A percentile compares a stretch with the other conserved stretches of the same genome.
These are phyloP conservation scores for Mangifera indica DNA, from an alignment of 345 rosid species.

Conservation along the genomic window DNA sequence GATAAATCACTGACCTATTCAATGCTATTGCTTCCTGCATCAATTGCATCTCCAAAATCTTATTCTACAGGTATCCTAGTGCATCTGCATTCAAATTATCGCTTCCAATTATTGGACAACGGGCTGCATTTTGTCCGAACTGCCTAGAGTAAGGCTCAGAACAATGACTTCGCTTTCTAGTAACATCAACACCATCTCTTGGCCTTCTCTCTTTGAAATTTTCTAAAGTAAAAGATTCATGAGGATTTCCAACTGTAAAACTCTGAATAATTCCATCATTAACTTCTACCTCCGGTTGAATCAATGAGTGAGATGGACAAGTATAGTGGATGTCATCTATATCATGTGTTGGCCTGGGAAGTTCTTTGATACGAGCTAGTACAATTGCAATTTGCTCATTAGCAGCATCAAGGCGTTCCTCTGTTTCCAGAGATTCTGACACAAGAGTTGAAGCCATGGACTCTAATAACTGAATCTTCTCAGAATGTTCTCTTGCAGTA, in stretches of 20 bases:
- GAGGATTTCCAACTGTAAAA: slow-evolving; percentile 35
- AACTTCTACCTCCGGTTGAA: slow-evolving; percentile 47
- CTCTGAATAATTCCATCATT: slow-evolving; percentile 42
- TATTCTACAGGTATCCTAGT: slow-evolving; percentile 30
- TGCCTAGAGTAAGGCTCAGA: slow-evolving; percentile 48
- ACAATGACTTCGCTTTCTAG: slow-evolving; percentile 40
- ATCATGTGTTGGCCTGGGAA: slow-evolving; percentile 34
- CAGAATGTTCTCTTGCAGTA: slow-evolving; percentile 28
- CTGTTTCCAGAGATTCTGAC: slow-evolving; percentile 48
- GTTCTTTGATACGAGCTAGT: slow-evolving; percentile 38
- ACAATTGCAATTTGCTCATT: slow-evolving; percentile 47
- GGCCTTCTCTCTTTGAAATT: slow-evolving; percentile 51
- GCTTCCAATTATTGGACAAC: slow-evolving; percentile 41
- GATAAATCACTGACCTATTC: neutral
- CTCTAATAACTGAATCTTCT: slow-evolving; percentile 45
- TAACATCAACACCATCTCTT: slow-evolving; percentile 38
- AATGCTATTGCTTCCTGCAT: neutral
- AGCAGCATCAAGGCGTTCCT: slow-evolving; percentile 55
- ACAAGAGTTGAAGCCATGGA: slow-evolving; percentile 50
- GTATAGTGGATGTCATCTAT: slow-evolving; percentile 29
- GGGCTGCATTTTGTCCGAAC: slow-evolving; percentile 45
- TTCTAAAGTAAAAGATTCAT: slow-evolving; percentile 32
- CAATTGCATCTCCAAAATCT: neutral
- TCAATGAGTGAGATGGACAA: slow-evolving; percentile 46
- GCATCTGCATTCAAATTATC: slow-evolving; percentile 28